Percentiles rank a stretch among this genome's conserved stretches.
Conservation (phyloP, 1,139 yeast species). For the Torulaspora pretoriensis region DNA sequence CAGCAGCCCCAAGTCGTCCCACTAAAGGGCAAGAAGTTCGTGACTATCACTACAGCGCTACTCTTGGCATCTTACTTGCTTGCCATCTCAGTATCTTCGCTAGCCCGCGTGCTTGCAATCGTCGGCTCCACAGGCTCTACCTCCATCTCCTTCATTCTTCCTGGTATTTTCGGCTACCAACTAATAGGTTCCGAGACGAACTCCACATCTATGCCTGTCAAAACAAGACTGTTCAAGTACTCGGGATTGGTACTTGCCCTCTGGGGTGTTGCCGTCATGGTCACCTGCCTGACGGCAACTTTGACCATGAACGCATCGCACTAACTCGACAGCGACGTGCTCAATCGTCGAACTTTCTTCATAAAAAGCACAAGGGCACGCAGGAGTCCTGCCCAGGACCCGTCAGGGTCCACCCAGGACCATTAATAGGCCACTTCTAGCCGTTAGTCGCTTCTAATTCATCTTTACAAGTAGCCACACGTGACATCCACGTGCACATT, state of each 20-base stretch:
- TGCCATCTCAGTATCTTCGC: conserved; percentile 73
- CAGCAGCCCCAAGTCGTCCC: conserved; percentile 27
- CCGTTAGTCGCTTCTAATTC: no score
- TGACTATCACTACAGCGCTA: conserved; percentile 61
- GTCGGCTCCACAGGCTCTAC: conserved; percentile 97
- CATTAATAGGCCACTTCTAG: no score
- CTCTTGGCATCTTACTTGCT: conserved; percentile 60
- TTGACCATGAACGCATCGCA: conserved; percentile 55
- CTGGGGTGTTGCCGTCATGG: conserved; percentile 79
- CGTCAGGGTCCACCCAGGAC: no score
- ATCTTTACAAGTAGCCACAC: neutral
- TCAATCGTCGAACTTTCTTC: neutral
- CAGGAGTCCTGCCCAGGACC: no score
- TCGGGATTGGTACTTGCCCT: conserved; percentile 57
- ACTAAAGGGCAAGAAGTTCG: conserved; percentile 45
- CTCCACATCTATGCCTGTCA: conserved; percentile 37
- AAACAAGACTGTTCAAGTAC: conserved; percentile 47
- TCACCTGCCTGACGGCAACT: conserved; percentile 73
- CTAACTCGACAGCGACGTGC: conserved; percentile 13
- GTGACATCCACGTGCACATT: neutral
- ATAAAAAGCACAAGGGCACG: no score
- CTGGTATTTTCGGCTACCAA: conserved; percentile 82
- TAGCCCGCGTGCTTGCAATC: conserved; percentile 82
- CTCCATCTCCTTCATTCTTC: conserved; percentile 85
- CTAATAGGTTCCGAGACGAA: conserved; percentile 49